These are phyloP conservation scores for Eucalyptus sp. DNA, from an alignment of 345 rosid species.

Conservation along the genomic window DNA sequence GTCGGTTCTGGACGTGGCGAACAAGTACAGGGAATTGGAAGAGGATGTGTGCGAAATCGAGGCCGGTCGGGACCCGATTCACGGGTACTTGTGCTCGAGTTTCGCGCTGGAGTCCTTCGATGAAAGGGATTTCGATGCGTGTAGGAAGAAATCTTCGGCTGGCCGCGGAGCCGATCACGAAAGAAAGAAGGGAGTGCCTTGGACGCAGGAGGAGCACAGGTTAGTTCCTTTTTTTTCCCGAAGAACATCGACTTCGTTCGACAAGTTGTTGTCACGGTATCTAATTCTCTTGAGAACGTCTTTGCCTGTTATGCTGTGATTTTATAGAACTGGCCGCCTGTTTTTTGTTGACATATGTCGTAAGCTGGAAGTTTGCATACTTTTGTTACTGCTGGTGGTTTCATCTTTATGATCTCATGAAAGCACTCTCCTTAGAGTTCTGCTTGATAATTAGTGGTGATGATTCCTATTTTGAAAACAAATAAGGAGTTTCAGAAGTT, in stretches of 20 bases:
- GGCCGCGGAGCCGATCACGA: constrained; percentile 42
- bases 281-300: background rate
- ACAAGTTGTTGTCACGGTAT: background rate
- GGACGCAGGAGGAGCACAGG: constrained; percentile 99
- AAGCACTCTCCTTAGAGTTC: background rate
- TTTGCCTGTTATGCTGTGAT: background rate
- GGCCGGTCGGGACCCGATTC: constrained; percentile 66
- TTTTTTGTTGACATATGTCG: background rate
- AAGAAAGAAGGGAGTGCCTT: constrained; percentile 90
- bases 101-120: constrained; percentile 20
- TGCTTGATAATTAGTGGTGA: background rate
- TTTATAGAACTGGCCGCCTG: background rate
- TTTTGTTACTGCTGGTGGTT: background rate
- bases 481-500: background rate
- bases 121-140: constrained; percentile 16
- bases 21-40: constrained; percentile 55
- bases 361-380: background rate
- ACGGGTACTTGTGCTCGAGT: constrained; percentile 45
- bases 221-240: background rate
- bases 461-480: background rate
- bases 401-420: background rate
- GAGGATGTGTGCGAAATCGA: constrained; percentile 65
- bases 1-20: constrained; percentile 53
- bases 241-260: background rate
- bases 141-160: constrained; percentile 38